Evolutionary conservation across 495 filamentous ascomycete genomes (phyloP).

Genomic region (Penicillium daleae): DNA sequence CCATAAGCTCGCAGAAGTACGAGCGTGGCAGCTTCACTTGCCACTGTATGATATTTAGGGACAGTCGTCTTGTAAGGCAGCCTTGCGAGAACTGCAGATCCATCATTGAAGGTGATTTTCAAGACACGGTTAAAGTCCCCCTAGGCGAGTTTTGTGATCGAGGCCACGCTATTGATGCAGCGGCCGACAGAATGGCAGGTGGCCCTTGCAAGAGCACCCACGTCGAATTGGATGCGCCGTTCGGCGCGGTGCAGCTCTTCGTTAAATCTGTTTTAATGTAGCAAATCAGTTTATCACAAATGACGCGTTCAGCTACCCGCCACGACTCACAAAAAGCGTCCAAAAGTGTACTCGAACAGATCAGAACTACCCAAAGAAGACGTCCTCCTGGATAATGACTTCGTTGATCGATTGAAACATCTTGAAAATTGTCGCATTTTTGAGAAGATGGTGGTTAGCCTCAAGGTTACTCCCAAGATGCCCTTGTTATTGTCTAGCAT

Average conservation of each 20-base stretch:
- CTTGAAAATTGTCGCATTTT: conserved; percentile 16
- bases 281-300: background rate
- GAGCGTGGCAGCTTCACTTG: conserved; percentile 45
- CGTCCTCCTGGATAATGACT: conserved; percentile 10
- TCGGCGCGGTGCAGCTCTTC: conserved; percentile 24
- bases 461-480: background rate
- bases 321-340: conserved; percentile 29
- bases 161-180: conserved; percentile 10
- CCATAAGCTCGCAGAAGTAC: conserved; percentile 30
- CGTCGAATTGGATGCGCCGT: conserved; percentile 25
- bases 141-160: conserved; percentile 38
- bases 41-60: conserved; percentile 32
- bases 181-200: conserved; percentile 21
- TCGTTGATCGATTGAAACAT: conserved; percentile 7
- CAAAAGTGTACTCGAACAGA: conserved; percentile 31
- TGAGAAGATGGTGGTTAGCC: conserved; percentile 6
- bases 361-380: conserved; percentile 14
- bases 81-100: conserved; percentile 30
- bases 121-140: conserved; percentile 41
- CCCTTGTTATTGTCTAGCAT: background rate
- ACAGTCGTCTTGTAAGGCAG: conserved; percentile 33
- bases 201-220: conserved; percentile 22
- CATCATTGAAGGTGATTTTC: conserved; percentile 30
- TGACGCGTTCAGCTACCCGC: conserved; percentile 9
- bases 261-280: conserved; percentile 20